Conservation (phyloP, 1,139 yeast genomes). For the Blastobotrys elegans region DNA sequence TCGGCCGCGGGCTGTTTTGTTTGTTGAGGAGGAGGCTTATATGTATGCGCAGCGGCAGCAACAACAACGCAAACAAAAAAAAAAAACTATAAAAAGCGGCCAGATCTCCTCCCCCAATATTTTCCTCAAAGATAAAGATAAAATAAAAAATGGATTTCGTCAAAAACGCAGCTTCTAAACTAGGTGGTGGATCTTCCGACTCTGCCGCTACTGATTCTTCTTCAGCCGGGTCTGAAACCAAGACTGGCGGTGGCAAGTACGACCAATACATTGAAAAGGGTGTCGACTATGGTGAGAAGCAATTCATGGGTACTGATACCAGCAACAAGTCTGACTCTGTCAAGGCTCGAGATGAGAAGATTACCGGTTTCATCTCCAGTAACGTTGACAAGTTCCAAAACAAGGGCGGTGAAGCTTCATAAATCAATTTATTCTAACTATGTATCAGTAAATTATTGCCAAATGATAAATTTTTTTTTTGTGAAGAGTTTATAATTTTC, state of each 20-base stretch:
- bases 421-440: neutral
- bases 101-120: too few species aligned
- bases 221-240: constrained; percentile 17
- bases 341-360: constrained; percentile 22
- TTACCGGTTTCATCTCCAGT: constrained; percentile 22
- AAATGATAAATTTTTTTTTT: neutral
- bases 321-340: constrained; percentile 20
- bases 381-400: constrained; percentile 20
- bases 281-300: constrained; percentile 26
- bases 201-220: constrained; percentile 3
- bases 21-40: too few species aligned
- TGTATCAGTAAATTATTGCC: neutral
- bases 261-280: constrained; percentile 29
- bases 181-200: neutral
- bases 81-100: too few species aligned
- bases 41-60: too few species aligned
- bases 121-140: too few species aligned
- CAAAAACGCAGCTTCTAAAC: constrained; percentile 21
- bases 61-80: too few species aligned
- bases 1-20: too few species aligned
- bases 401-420: constrained; percentile 8
- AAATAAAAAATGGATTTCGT: constrained; percentile 22
- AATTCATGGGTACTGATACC: constrained; percentile 23
- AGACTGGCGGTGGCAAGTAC: constrained; percentile 21
- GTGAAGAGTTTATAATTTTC: too few species aligned